Percentiles rank a stretch among this genome's conserved stretches.
Conservation (phyloP, 2,329 filamentous ascomycete genomes). For the Penicillium sp. region DNA sequence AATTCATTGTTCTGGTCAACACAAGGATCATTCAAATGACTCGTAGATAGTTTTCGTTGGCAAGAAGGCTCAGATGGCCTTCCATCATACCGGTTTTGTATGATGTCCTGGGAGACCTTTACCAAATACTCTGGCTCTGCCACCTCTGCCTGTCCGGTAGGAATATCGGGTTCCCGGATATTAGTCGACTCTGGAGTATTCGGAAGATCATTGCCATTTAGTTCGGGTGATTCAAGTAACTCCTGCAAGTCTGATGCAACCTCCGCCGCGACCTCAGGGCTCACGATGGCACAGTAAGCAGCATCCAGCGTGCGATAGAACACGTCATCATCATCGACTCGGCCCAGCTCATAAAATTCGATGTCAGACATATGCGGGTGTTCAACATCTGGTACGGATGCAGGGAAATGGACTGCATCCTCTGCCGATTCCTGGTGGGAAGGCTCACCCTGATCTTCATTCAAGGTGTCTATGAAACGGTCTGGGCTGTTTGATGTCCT, state of each 20-base stretch:
- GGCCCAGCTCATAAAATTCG: neutral
- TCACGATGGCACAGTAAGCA: slow-evolving; percentile 1
- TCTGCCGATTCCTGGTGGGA: neutral
- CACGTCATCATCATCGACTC: slow-evolving; percentile 1
- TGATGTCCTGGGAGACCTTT: neutral
- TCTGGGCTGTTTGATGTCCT: neutral
- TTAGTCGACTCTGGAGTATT: neutral
- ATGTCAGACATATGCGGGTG: neutral
- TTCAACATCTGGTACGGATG: neutral
- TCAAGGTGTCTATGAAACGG: neutral
- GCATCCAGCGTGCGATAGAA: slow-evolving; percentile 7
- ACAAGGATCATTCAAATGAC: neutral
- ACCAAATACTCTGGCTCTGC: neutral
- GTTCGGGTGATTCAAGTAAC: neutral
- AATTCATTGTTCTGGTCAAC: neutral
- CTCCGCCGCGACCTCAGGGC: neutral
- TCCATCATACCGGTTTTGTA: neutral
- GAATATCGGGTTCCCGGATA: too few relatives aligned
- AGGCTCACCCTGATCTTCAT: neutral
- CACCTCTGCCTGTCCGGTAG: neutral
- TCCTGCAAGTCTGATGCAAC: neutral
- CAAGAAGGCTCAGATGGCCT: neutral
- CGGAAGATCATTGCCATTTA: neutral
- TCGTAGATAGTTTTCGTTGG: neutral
- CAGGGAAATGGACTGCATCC: neutral